Evolutionary conservation across 352 stramenopile genomes (phyloP), one percentile per base, ranked within the genome.

Genomic region (Phytophthora litchii): DNA sequence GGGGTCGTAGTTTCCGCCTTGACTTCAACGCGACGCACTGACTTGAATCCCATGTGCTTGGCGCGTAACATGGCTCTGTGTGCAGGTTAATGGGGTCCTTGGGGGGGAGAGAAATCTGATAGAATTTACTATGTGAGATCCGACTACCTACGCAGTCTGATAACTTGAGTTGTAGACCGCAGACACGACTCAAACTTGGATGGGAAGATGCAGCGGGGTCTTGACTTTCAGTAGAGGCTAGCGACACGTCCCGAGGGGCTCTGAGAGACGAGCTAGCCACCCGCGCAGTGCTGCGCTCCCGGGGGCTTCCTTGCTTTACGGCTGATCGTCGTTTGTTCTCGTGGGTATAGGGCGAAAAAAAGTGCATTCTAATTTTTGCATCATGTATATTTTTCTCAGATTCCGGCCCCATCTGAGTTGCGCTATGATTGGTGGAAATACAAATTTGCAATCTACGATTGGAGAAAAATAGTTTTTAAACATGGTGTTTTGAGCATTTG

Each of bases 21-120:
- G n/a, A 94, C 78, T 45, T 94, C 83, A 21, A 94, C 85, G 60
- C 79, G 77, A 38, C 77, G 77, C 53, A 92, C 80, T 58, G 73
- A 90, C 60, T 87, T 88, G 63, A 94, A 92, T 21, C 83, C 81
- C 76, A 92, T 91, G 70, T 86, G 68, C 73, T 91, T 92, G n/a
- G 70, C 78, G 23, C 80, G 78, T 44, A 88, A 49, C 83, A 92
- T 92, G 16, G 20, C 14, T 11, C 2, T 54, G n/a, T 50, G 34
- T 37, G 17, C 8, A 13, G 12, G 7, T 50, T 36, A 51, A 37
- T 44, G 23, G 6, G 17, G 4, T n/a, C 36, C 14, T 16, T 3
- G 3, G 21, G 21, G 17, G 35, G 3, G 23, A 10, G 9, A 10
- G 16, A 27, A 50, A 38, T 40, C 14, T n/a, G 50, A 43, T 13